Base-by-base conservation (phyloP, 2,329 filamentous ascomycete genomes). In the Cladophialophora exuberans region DNA sequence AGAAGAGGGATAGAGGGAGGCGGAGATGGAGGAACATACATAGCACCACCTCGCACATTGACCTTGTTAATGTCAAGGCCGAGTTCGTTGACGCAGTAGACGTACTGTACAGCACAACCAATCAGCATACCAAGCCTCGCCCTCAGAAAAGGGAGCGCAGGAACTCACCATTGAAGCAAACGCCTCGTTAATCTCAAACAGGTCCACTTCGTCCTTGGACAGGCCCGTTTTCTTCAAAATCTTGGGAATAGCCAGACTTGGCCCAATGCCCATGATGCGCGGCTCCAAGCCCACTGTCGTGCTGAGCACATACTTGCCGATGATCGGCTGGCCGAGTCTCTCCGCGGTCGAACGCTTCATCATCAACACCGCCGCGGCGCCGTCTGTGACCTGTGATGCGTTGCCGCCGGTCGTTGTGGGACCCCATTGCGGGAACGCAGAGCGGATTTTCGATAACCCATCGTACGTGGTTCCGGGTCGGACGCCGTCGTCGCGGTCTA, bases 141-240 rank as follows among this genome's bases (percentile, higher is more conserved):
- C 3, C 30, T 4, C 38, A 3, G 13, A 11, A 10, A 47, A 31
- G 3, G 20, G 3, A 10, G 33, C 6, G 13, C 35, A 9, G 15
- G 60, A 36, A 54, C 72, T 68, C 68, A 74, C 72, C 67, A 85
- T 83, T 60, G 84, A 89, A 25, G 94, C 94, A 73, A 99, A 99
- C 1, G 94, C 94, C 83, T 99, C 94, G 79, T 99, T 99, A 81
- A 99, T 97, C 83, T 99, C 94, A 69, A 84, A 97, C 68, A 97
- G 92, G 71, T 97, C 94, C 23, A 99, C 90, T 65, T 97, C 93
- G 51, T 96, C 87, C 74, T 87, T 90, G 70, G 79, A 80, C 66
- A 99, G 84, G 56, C 91, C 91, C 0, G 92, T 89, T 72, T 93
- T 90, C 70, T 89, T 82, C 55, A 97, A 85, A 4, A 90, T 90